phyloP scores from a whole-genome alignment of 306 rosid species.

The Trifolium subterraneum region DNA sequence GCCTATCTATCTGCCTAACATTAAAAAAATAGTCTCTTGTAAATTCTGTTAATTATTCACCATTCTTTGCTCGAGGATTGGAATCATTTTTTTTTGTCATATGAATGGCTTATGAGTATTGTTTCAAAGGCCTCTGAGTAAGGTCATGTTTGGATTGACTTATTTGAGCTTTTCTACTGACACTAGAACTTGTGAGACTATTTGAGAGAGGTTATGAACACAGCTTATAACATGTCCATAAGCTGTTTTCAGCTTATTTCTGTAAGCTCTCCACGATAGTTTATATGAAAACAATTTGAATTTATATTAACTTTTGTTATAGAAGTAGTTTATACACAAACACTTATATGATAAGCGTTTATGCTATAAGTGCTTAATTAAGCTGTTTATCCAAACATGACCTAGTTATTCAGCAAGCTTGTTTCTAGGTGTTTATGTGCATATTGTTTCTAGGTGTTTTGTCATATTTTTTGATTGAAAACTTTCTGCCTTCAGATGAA shows the following conservation, averaged over 20 bases:
- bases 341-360: neutral
- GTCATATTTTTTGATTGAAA: constrained; percentile 22
- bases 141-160: no score
- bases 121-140: constrained; percentile 20
- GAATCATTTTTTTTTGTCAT: constrained; percentile 32
- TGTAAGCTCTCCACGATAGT: no score
- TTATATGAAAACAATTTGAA: no score
- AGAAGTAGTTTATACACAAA: no score
- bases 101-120: neutral
- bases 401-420: neutral
- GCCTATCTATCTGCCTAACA: constrained; percentile 30
- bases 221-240: no score
- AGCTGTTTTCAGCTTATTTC: no score
- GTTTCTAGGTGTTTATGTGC: constrained; percentile 14
- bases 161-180: no score
- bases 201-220: no score
- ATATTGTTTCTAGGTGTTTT: constrained; percentile 14
- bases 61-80: constrained; percentile 15
- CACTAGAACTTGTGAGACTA: no score
- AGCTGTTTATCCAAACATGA: no score
- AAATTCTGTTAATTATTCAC: constrained; percentile 25
- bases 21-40: constrained; percentile 25
- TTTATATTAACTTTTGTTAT: no score
- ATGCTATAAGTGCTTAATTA: neutral
- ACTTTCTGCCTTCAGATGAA: constrained; percentile 15